Evolutionary conservation across 2,329 filamentous ascomycete species (phyloP).

Genomic region (Phoma herbarum): DNA sequence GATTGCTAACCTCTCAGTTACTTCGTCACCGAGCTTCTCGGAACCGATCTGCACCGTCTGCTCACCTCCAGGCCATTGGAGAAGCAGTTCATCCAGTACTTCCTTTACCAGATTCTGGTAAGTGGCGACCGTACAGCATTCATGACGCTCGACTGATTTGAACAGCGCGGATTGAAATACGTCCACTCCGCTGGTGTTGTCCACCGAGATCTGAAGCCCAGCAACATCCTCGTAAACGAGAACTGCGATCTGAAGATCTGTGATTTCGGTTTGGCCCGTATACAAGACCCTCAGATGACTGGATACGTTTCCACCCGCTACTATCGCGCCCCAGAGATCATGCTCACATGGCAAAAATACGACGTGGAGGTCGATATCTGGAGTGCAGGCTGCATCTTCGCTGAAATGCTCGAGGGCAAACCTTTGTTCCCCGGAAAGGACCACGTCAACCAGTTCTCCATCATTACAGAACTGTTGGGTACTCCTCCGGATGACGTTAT

Average conservation of each 20-base stretch:
- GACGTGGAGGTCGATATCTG: constrained; percentile 99
- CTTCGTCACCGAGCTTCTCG: constrained; percentile 96
- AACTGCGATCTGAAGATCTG: constrained; percentile 99
- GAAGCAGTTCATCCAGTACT: constrained; percentile 99
- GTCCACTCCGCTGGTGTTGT: constrained; percentile 98
- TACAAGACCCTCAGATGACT: constrained; percentile 99
- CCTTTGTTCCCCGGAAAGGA: constrained; percentile 98
- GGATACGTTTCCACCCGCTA: constrained; percentile 98
- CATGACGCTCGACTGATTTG: constrained; percentile 41
- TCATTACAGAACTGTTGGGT: constrained; percentile 96
- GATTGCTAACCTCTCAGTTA: constrained; percentile 68
- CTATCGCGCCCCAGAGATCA: constrained; percentile 98
- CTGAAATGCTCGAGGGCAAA: constrained; percentile 99
- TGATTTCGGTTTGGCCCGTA: constrained; percentile 96
- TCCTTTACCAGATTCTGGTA: constrained; percentile 98
- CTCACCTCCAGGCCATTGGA: constrained; percentile 94
- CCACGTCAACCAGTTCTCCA: constrained; percentile 99
- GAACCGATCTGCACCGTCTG: constrained; percentile 94
- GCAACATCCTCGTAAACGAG: constrained; percentile 99
- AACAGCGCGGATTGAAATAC: constrained; percentile 94
- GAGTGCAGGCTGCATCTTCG: constrained; percentile 99
- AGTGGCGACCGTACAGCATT: constrained; percentile 67
- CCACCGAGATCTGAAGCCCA: constrained; percentile 96
- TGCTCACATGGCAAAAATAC: constrained; percentile 99
- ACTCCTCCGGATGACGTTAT: constrained; percentile 99